Base-by-base conservation (phyloP, 805 yeast genomes). In the Kazachstania kunashirensis region DNA sequence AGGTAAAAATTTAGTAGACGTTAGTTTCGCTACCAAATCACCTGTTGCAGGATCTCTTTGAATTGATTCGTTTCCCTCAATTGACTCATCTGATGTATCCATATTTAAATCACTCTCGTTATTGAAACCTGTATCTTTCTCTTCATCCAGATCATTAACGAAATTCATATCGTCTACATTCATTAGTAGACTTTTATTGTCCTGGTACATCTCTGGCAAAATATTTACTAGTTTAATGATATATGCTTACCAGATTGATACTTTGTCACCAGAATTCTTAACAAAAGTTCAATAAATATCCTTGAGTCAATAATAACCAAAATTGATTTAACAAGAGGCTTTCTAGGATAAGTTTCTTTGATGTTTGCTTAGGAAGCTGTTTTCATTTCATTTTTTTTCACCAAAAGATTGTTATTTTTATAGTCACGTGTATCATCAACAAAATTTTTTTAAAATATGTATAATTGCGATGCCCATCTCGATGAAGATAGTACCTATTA, bases 101-200 rank as follows among this genome's bases (percentile, higher is more conserved):
- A 16, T 18, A n/a, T 13, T 6, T 12, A 19, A 12, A 9, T 36
- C 31, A 10, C 28, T 29, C 18, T 29, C 24, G 13, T 29, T 25
- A 20, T 20, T 19, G n/a, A 7, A 15, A 5, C 25, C 29, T 7
- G 26, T 29, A 12, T 34, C 29, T 13, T 33, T 20, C 17, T 27
- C 27, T 27, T 23, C 21, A 10, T 39, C 40, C 11, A 30, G 28
- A 11, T 36, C 50, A 29, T 47, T 36, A 6, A 48, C 34, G 27
- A 55, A 52, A 36, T 47, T 52, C 44, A 57, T 29, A 14, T 41
- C 46, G 37, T 50, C 53, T 10, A 49, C 52, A 35, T 56, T 53
- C 51, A 57, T 55, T 26, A 56, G 34, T 23, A 55, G 27, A 24
- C 34, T 36, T 14, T 40, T 24, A 6, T 19, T 26, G 20, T 36